Conservation (phyloP, 225 moss, liverwort and hornwort species). For the Climacium dendroides region DNA sequence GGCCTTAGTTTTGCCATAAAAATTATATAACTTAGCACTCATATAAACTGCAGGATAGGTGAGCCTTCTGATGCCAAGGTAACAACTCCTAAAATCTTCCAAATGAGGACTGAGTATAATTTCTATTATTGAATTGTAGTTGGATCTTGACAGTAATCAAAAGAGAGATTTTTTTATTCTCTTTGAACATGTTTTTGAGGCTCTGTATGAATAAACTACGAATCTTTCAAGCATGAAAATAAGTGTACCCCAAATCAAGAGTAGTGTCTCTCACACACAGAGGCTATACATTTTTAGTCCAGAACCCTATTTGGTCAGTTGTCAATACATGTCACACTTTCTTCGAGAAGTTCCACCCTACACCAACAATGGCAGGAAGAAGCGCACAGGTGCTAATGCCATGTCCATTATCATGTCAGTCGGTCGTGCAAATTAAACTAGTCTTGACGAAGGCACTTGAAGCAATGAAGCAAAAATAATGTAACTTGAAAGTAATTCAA, state of each 20-base stretch:
- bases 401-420: neutral
- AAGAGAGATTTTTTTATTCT: too few species aligned
- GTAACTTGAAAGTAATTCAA: too few species aligned
- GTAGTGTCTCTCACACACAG: too few species aligned
- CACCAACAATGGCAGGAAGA: neutral
- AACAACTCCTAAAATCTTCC: neutral
- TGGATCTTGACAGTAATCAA: neutral
- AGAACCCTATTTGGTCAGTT: too few species aligned
- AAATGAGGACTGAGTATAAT: neutral
- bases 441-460: neutral
- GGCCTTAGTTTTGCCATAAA: neutral
- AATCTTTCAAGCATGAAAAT: neutral
- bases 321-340: neutral
- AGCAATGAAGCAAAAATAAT: neutral
- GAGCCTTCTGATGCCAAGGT: neutral
- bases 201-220: neutral
- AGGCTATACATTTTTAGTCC: neutral
- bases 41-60: neutral
- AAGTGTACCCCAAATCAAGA: neutral
- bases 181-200: rapidly evolving
- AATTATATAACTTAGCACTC: too few species aligned
- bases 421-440: neutral
- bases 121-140: neutral
- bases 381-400: neutral
- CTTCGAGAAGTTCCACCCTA: too few species aligned